Evolutionary conservation across 345 rosid genomes (phyloP), one percentile per base, ranked within the genome.

Genomic region (Populus euphratica): DNA sequence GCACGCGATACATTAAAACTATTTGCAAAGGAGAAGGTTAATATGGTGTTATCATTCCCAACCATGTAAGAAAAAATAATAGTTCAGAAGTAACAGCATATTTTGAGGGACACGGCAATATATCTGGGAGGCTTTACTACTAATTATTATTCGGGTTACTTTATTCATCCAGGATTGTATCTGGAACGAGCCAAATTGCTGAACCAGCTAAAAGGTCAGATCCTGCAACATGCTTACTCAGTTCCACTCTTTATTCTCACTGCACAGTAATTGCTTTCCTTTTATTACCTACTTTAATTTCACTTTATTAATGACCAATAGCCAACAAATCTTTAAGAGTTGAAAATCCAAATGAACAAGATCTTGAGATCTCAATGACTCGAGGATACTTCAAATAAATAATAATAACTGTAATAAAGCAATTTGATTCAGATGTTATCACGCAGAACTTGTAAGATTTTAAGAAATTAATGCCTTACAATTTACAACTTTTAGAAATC

Each of bases 1-100:
- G 94, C 89, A 91, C 39, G 89, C 81, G 83, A 92, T 84, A 87
- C 65, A 91, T 92, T 89, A 90, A 91, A 88, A 90, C 93, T 89
- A 91, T 85, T 88, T 87, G 80, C 81, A 88, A 90, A 87, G 85
- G 86, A 89, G 85, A 87, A 77, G 44, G 89, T 87, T 87, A 90
- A 86, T 81, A 83, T 75, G 80, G 86, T 71, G 83, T 84, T 76
- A 81, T 49, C 80, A 82, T 83, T 63, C 81, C 65, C 80, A 77
- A 73, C 77, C 78, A 73, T 81, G 72, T 72, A 74, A 74, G 79
- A 74, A 77, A 65, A 82, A 73, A 67, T 47, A 66, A 81, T 21
- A 56, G 77, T 78, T 84, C 74, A 79, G 52, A 72, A 61, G 66
- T 25, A 56, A 61, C 16, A 63, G 52, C 56, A 62, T 47, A 18